Conservation (phyloP, 371 early-diverging fungal species). For the Entomophthora muscae region DNA sequence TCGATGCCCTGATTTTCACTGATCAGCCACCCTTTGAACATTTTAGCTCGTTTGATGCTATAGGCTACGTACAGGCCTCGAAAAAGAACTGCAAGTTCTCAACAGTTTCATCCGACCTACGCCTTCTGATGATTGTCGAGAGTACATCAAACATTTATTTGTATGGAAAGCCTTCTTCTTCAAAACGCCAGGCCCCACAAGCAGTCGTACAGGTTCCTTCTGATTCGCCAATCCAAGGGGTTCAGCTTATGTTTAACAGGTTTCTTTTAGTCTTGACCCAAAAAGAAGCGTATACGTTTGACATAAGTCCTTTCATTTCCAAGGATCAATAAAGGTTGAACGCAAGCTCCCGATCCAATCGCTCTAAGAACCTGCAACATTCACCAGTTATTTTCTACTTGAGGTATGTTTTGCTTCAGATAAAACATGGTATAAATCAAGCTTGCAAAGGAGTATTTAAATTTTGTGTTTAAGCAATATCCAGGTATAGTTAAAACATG, state of each 20-base stretch:
- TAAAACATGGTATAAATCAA: too few species aligned
- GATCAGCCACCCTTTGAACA: conserved; percentile 20
- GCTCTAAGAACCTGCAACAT: too few species aligned
- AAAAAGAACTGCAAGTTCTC: conserved; percentile 46
- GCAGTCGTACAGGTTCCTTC: background rate
- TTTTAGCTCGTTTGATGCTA: conserved; percentile 40
- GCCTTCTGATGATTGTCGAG: background rate
- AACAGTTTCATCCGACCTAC: background rate
- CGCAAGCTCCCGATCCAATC: too few species aligned
- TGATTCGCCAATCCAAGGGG: background rate
- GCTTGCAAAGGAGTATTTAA: too few species aligned
- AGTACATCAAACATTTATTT: background rate
- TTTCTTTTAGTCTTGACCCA: background rate
- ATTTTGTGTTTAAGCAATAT: too few species aligned
- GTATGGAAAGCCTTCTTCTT: background rate
- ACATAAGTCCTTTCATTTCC: background rate
- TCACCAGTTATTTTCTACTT: too few species aligned
- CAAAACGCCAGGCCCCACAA: background rate
- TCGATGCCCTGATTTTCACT: conserved; percentile 47
- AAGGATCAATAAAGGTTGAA: too few species aligned
- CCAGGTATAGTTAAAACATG: too few species aligned
- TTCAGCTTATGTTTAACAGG: background rate
- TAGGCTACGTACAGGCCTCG: conserved; percentile 65
- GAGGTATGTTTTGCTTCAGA: too few species aligned
- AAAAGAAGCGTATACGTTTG: background rate